Conservation (phyloP, 352 stramenopile species). For the Halophytophthora batemanensis region DNA sequence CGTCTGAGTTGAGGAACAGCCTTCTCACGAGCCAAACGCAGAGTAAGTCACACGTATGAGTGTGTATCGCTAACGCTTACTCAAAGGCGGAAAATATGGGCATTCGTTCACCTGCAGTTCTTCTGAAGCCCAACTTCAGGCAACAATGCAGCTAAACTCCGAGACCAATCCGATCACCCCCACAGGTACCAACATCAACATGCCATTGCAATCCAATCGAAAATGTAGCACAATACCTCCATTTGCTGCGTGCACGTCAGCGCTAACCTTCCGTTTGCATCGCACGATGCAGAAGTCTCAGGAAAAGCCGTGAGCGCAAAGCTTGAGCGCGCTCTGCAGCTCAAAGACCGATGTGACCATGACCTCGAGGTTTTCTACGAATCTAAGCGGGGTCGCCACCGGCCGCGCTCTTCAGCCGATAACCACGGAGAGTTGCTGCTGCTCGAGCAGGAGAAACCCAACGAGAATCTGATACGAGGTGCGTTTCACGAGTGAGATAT, state of each 20-base stretch:
- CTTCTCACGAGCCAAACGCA: too few species aligned
- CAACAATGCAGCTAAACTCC: too few species aligned
- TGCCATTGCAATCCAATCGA: too few species aligned
- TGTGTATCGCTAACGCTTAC: too few species aligned
- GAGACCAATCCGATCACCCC: too few species aligned
- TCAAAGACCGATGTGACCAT: conserved; percentile 53
- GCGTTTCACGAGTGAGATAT: not conserved
- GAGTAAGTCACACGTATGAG: too few species aligned
- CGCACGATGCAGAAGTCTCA: conserved; percentile 5
- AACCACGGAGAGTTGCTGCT: conserved; percentile 23
- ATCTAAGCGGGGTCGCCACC: conserved; percentile 24
- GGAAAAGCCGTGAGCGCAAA: conserved; percentile 34
- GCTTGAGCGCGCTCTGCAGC: conserved; percentile 46
- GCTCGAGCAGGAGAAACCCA: conserved; percentile 33
- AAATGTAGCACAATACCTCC: too few species aligned
- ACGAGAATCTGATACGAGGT: conserved; percentile 39
- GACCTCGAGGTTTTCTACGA: conserved; percentile 47
- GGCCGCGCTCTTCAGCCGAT: conserved; percentile 12
- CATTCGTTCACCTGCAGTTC: too few species aligned
- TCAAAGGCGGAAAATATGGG: too few species aligned
- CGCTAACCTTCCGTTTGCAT: not conserved
- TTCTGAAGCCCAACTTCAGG: too few species aligned
- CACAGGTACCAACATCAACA: too few species aligned
- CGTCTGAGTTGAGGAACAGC: too few species aligned
- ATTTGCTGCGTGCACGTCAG: not conserved